Base-by-base conservation (phyloP, 1,284 basidiomycete genomes). In the Cystobasidium pallidum region DNA sequence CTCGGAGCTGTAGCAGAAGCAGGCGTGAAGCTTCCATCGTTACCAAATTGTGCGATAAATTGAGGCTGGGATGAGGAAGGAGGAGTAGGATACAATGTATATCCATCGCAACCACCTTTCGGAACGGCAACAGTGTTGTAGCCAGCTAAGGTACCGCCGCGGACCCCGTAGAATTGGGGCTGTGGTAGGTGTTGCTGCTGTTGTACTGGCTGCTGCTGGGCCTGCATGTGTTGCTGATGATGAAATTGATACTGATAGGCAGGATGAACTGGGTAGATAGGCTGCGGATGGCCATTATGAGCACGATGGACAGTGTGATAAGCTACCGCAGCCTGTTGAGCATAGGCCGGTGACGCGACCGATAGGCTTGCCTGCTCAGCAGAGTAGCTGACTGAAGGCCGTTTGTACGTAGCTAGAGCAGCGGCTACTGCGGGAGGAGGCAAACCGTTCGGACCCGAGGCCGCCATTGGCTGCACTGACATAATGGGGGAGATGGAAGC, bases 51-150 rank as follows among this genome's bases (percentile, higher is more conserved):
- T 41, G 68, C 47, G 17, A 49, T 58, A 24, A 71, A 71, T 51
- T 71, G 68, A 2, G 68, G 28, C 62, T 63, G 68, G 17, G 68
- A 39, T 11, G 59, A 63, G 10, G 52, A 30, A 19, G 68, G 61
- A 7, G 68, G 68, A 30, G 68, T 64, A 39, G 68, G 68, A 19
- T 58, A 58, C 39, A 68, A 51, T n/a, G 67, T 61, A 39, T 34
- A 70, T 24, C 57, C 51, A 13, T 57, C 54, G 6, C 28, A 41
- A n/a, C 24, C 58, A 26, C 67, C 28, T 49, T 57, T 30, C 7
- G 55, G 66, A 26, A 43, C 26, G 28, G 58, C 58, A 26, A 36
- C 34, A 21, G 39, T 43, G 26, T 51, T 51, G 24, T 51, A 24
- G 21, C 21, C 49, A 26, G 21, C 49, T 15, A 51, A 11, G 6